Base-by-base conservation (phyloP, 2,329 filamentous ascomycete genomes). In the Aspergillus fructus region DNA sequence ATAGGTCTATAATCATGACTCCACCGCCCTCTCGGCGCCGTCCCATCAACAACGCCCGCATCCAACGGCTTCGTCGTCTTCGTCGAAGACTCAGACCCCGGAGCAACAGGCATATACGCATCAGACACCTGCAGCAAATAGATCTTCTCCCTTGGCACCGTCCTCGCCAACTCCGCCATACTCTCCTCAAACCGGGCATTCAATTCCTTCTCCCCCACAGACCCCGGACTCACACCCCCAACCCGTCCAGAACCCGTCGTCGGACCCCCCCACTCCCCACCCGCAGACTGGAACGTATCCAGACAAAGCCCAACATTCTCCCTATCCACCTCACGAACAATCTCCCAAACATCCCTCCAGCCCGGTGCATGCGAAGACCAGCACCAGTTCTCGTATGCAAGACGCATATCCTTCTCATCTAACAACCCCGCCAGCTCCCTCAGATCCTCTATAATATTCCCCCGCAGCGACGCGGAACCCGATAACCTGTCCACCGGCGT, bases 321-420 rank as follows among this genome's bases (percentile, higher is more conserved):
- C 3, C 85, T 74, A 62, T 89, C 75, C 2, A 86, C 87, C 45
- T 78, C 78, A 60, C 82, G 67, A 4, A 90, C 86, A 12, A 92
- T 86, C 2, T 83, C 75, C 87, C 88, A 92, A 0, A 87, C 86
- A 49, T 86, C 80, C 61, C 81, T 83, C 89, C 89, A 93, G 1
- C 76, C 79, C 0, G 86, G 83, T 0, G 88, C 87, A 49, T 85
- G 83, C 0, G 88, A 90, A 0, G 86, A 86, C 89, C 89, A 93
- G 73, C 89, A 91, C 88, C 89, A 92, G 68, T 92, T 91, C 74
- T 93, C 89, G 64, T 92, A 93, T 0, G 89, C 88, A 17, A 93
- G 75, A 6, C 83, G 80, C 68, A 85, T 83, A 0, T 11, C 24
- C 47, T 83, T 79, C 21, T 78, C 69, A 0, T 81, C 81, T 1